Evolutionary conservation across 768 basidiomycete species (phyloP), one percentile per base, ranked within the genome.

Genomic region (Coprinopsis strossmayeri): DNA sequence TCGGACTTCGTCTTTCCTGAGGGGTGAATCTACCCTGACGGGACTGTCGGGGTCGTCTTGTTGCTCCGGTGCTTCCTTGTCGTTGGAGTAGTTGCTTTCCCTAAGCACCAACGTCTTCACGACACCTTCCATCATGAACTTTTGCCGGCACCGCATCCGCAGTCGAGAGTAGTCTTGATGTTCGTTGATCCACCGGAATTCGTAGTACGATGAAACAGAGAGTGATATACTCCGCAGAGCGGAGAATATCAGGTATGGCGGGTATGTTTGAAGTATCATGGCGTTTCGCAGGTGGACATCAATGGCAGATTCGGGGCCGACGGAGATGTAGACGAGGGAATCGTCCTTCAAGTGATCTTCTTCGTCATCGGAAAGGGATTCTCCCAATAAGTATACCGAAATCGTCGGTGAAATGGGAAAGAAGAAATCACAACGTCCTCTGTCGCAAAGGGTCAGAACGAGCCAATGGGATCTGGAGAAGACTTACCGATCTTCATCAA

Each of bases 251-350:
- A 81, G 64, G 37, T 62, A 65, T 5, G 61, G 51, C 1, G 76
- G 77, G 56, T 77, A 75, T 3, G 71, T 73, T 55, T 77, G 77
- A 12, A 82, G 71, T 38, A 81, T 66, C 60, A 78, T 74, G 10
- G 78, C 71, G 42, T 82, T 82, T 18, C 81, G 75, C 24, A 82
- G 64, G 55, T 80, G 76, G n/a, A 82, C 72, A 60, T 82, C 81
- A 1, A 68, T 65, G 0, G 71, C 69, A 0, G 69, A 71, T 61
- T 82, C 79, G 28, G 68, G 55, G 12, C 77, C 79, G 32, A 81
- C 54, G 56, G 60, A 69, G n/a, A 70, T 54, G 4, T 58, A 60
- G 0, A 57, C 52, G 1, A 61, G 55, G 41, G 46, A 48, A 18
- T 51, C 55, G 23, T 56, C 45, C 20, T 45, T 47, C n/a, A 55